A percentile compares a stretch with the other conserved stretches of the same genome.
Evolutionary conservation across 169 alveolate species (phyloP).

Genomic region (Plasmodium knowlesi): DNA sequence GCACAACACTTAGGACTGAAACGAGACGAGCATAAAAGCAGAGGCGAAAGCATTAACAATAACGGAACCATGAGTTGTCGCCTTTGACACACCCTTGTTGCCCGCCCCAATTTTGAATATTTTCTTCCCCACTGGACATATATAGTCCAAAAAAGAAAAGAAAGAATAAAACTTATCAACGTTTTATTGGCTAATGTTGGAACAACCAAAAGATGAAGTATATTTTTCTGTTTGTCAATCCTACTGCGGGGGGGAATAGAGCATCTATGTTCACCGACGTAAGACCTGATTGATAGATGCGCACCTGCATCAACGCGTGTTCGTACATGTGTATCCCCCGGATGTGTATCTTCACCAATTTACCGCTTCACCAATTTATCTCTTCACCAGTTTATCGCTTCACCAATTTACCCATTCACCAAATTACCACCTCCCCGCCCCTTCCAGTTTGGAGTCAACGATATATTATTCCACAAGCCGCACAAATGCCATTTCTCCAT

Average conservation of each 20-base stretch:
- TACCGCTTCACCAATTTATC: slow-evolving; percentile 19
- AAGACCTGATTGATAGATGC: slow-evolving; percentile 25
- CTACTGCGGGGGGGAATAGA: slow-evolving; percentile 89
- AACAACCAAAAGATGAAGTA: slow-evolving; percentile 49
- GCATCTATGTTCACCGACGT: slow-evolving; percentile 86
- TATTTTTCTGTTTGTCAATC: slow-evolving; percentile 85
- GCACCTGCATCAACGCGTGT: neutral
- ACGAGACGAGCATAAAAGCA: neutral
- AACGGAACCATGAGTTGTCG: neutral
- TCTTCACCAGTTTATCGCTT: slow-evolving; percentile 57
- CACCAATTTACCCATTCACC: slow-evolving; percentile 72
- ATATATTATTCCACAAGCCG: slow-evolving; percentile 51
- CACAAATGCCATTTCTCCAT: slow-evolving; percentile 56
- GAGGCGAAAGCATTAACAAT: neutral
- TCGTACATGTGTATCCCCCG: neutral
- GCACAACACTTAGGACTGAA: neutral
- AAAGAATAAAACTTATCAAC: neutral
- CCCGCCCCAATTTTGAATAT: neutral
- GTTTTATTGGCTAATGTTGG: slow-evolving; percentile 18
- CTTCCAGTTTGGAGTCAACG: slow-evolving; percentile 61
- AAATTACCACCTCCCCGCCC: too few species aligned
- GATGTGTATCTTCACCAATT: neutral
- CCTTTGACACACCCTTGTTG: neutral
- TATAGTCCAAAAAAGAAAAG: slow-evolving; percentile 5
- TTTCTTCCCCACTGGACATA: neutral